Conservation (phyloP, 2,329 filamentous ascomycete species). For the Cercospora sp. region DNA sequence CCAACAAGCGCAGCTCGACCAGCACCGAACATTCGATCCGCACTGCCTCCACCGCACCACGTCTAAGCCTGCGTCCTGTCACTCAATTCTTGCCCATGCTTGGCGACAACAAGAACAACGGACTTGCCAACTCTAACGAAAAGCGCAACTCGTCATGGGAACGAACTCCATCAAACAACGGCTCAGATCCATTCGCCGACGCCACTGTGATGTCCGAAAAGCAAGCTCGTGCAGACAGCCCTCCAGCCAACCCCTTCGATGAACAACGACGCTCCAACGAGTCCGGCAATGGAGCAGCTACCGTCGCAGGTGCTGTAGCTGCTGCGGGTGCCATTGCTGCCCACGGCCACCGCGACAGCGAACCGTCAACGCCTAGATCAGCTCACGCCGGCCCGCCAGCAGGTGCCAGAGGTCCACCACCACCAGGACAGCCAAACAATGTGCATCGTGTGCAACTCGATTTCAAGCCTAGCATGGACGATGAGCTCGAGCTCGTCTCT, state of each 20-base stretch:
- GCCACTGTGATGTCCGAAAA: constrained; percentile 32
- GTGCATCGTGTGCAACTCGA: constrained; percentile 94
- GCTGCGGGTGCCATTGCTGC: constrained; percentile 17
- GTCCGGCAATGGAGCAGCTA: constrained; percentile 13
- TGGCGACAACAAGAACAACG: constrained; percentile 43
- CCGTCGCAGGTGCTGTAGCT: constrained; percentile 9
- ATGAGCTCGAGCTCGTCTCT: constrained; percentile 78
- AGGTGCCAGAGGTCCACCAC: constrained; percentile 38
- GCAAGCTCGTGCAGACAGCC: constrained; percentile 28
- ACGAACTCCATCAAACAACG: constrained; percentile 35
- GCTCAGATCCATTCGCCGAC: constrained; percentile 42
- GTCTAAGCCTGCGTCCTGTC: constrained; percentile 78
- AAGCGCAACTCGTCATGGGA: constrained; percentile 43
- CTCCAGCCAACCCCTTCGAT: constrained; percentile 36
- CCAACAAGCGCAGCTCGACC: constrained; percentile 26
- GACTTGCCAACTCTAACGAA: constrained; percentile 31
- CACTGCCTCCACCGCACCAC: constrained; percentile 64
- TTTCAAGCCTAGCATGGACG: constrained; percentile 87
- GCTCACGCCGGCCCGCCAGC: constrained; percentile 35
- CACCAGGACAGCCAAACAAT: constrained; percentile 50
- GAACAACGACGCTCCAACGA: constrained; percentile 28
- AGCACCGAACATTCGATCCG: constrained; percentile 42
- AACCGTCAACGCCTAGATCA: constrained; percentile 29
- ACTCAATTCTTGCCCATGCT: constrained; percentile 78
- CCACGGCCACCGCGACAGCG: constrained; percentile 21